phyloP scores from a whole-genome alignment of 345 rosid genomes.

The Populus euphratica region DNA sequence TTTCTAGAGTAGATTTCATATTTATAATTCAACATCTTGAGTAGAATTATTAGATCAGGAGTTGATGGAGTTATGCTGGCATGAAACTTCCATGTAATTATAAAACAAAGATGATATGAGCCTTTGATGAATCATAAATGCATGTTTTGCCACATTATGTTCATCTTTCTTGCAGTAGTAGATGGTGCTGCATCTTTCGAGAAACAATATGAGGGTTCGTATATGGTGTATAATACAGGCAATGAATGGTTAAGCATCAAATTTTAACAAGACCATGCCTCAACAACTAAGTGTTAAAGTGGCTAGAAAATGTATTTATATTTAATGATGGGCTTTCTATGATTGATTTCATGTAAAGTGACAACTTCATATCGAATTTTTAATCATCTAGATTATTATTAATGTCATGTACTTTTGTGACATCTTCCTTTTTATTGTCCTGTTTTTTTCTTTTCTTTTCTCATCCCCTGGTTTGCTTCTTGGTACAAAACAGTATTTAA shows the following conservation, averaged over 20 bases:
- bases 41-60: background rate
- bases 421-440: background rate
- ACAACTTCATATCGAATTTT: background rate
- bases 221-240: too few relatives aligned
- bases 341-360: background rate
- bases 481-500: constrained; percentile 60
- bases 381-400: background rate
- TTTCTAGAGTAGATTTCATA: background rate
- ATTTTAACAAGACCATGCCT: background rate
- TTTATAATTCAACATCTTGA: background rate
- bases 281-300: background rate
- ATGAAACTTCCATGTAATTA: background rate
- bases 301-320: background rate
- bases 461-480: constrained; percentile 22
- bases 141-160: background rate
- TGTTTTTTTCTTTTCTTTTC: background rate
- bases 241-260: background rate
- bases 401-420: background rate
- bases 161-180: background rate
- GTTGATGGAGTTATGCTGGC: background rate
- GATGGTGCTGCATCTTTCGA: background rate
- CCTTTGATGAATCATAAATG: background rate
- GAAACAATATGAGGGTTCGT: background rate
- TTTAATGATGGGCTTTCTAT: background rate
- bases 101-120: background rate